Evolutionary conservation across 192 early-diverging fungal genomes (phyloP).

Genomic region (Chytriomyces sp.): DNA sequence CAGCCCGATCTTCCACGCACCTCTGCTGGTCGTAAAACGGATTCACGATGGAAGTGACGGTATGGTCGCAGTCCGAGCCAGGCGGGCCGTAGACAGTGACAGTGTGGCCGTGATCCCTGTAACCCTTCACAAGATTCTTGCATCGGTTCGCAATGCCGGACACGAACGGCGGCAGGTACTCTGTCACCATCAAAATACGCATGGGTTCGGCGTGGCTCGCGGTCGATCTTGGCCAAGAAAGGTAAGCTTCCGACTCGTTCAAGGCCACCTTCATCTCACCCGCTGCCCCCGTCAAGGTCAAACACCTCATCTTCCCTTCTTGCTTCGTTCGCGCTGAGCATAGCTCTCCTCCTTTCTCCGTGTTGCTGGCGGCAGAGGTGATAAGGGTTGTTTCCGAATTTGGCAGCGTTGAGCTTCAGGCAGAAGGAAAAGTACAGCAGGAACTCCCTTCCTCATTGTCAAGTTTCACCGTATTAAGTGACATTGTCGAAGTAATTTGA

Average conservation of each 20-base stretch:
- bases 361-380: not conserved
- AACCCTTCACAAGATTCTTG: conserved; percentile 51
- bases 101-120: conserved; percentile 45
- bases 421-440: too few relatives aligned
- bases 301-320: not conserved
- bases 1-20: too few relatives aligned
- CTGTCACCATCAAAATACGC: conserved; percentile 53
- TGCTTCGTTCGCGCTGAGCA: not conserved
- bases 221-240: not conserved
- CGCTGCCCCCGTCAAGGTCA: not conserved
- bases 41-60: conserved; percentile 43
- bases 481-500: too few relatives aligned
- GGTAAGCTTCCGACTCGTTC: not conserved
- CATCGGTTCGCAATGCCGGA: conserved; percentile 58
- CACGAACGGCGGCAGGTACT: conserved; percentile 57
- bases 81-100: conserved; percentile 48
- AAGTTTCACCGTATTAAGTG: too few relatives aligned
- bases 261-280: not conserved
- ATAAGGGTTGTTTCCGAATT: not conserved
- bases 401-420: too few relatives aligned
- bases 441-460: too few relatives aligned
- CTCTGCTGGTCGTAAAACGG: conserved; percentile 49
- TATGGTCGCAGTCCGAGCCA: conserved; percentile 47
- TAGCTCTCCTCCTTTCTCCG: not conserved
- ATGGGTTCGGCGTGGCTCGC: conserved; percentile 25